Evolutionary conservation across 2,329 filamentous ascomycete species (phyloP).

Genomic region (Aspergillus udagawae): DNA sequence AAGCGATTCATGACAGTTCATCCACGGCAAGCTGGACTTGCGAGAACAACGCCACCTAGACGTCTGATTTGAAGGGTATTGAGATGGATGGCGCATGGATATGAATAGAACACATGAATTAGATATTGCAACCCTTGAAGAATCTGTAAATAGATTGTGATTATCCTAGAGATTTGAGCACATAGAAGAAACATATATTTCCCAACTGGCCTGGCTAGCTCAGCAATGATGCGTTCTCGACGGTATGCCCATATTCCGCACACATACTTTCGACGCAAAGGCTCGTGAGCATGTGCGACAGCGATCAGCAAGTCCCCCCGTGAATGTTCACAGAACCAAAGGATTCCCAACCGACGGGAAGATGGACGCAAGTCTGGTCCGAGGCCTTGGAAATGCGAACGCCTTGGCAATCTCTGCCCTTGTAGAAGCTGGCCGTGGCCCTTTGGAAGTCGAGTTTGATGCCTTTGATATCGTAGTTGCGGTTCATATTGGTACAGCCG

Average conservation of each 20-base stretch:
- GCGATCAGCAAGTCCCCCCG: neutral
- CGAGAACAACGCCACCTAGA: constrained; percentile 26
- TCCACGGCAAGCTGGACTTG: constrained; percentile 34
- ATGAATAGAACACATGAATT: neutral
- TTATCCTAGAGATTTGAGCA: no score
- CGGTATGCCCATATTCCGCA: neutral
- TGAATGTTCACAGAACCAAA: neutral
- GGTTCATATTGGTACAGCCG: neutral
- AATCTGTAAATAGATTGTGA: no score
- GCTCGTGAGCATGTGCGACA: neutral
- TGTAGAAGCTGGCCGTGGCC: neutral
- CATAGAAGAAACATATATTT: no score
- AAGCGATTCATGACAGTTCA: constrained; percentile 31
- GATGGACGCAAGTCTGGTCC: neutral
- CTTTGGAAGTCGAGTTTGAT: neutral
- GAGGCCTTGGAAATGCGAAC: neutral
- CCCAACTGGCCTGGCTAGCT: no score
- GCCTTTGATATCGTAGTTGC: neutral
- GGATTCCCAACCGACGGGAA: neutral
- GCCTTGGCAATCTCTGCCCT: neutral
- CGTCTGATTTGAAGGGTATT: neutral
- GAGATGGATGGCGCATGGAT: neutral
- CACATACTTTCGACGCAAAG: neutral
- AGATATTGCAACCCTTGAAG: neutral
- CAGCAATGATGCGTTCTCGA: no score